Evolutionary conservation across 495 filamentous ascomycete genomes (phyloP).

Genomic region (Bryoglossum gracile): DNA sequence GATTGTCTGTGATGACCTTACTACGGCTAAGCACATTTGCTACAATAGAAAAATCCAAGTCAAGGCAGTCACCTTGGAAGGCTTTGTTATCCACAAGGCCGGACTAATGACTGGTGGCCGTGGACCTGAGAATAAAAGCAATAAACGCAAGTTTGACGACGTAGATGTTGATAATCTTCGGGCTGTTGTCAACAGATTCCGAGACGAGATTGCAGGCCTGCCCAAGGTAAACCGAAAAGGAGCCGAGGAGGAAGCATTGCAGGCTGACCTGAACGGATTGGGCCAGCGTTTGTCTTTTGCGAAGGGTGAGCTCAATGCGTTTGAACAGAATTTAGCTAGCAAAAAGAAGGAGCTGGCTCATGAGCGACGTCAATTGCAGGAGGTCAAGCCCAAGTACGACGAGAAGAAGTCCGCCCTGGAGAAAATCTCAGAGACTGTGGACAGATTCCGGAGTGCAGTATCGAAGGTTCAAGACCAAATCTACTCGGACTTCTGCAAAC

Average conservation of each 20-base stretch:
- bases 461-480: slow-evolving; percentile 81
- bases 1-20: slow-evolving; percentile 86
- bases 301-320: slow-evolving; percentile 68
- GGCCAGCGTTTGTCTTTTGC: slow-evolving; percentile 66
- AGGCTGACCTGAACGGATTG: slow-evolving; percentile 74
- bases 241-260: slow-evolving; percentile 69
- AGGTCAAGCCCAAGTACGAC: slow-evolving; percentile 69
- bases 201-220: slow-evolving; percentile 64
- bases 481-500: slow-evolving; percentile 78
- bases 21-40: slow-evolving; percentile 80
- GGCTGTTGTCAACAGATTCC: slow-evolving; percentile 57
- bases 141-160: slow-evolving; percentile 80
- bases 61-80: slow-evolving; percentile 89
- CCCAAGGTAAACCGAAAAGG: slow-evolving; percentile 66
- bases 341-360: slow-evolving; percentile 79
- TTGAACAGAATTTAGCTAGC: slow-evolving; percentile 77
- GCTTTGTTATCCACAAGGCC: slow-evolving; percentile 92
- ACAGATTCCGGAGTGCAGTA: slow-evolving; percentile 68
- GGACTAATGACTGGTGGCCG: slow-evolving; percentile 95
- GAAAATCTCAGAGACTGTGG: slow-evolving; percentile 55
- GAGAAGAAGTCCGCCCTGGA: slow-evolving; percentile 62
- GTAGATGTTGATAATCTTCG: slow-evolving; percentile 76
- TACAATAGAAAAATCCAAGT: slow-evolving; percentile 80
- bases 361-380: slow-evolving; percentile 59
- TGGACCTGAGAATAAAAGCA: slow-evolving; percentile 60